Base-by-base conservation (phyloP, 192 early-diverging fungal genomes). In the Rhizophlyctis rosea region DNA sequence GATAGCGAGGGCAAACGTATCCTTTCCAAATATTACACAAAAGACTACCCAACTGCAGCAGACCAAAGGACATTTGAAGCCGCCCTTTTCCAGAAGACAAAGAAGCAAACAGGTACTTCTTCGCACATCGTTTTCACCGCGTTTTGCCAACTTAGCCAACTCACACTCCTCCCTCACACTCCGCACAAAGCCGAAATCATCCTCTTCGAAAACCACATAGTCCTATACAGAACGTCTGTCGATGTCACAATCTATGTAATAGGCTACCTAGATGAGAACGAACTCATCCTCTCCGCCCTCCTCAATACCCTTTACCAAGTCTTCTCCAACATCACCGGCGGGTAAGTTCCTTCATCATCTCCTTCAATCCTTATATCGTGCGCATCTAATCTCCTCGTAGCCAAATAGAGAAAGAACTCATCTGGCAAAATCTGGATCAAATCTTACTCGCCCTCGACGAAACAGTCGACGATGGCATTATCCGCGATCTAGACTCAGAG, bases 191-290 rank as follows among this genome's bases (percentile, higher is more conserved):
- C 81, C 74, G 93, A 98, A 70, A 86, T 98, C 50, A 87, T 97
- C n/a, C 74, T 98, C 62, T 92, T 91, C 54, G 94, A 98, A 55
- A 90, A 91, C 51, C 91, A 94, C 48, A 86, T 96, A 11, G 90
- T 97, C 50, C 77, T 95, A 2, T 94, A 92, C 80, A 89, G 89
- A 54, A 85, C 80, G 70, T 82, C 87, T 33, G 86, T 90, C 68
- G 94, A 97, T 67, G 85, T 93, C 47, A 88, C 91, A 57, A 88
- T 98, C 68, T 95, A 94, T 71, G 79, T 97, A 47, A 86, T 98
- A 21, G 94, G 93, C 3, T 86, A 85, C 29, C 76, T 84, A 18
- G 92, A 98, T 56, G 93, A 97, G 72, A 98, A 98, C 76, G 96
- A 98, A 75, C 72, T 96, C 23, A 81, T 97, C 70, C 84, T 98